Evolutionary conservation across 179 eudicot species (phyloP).

Genomic region (Gypsophila paniculata): DNA sequence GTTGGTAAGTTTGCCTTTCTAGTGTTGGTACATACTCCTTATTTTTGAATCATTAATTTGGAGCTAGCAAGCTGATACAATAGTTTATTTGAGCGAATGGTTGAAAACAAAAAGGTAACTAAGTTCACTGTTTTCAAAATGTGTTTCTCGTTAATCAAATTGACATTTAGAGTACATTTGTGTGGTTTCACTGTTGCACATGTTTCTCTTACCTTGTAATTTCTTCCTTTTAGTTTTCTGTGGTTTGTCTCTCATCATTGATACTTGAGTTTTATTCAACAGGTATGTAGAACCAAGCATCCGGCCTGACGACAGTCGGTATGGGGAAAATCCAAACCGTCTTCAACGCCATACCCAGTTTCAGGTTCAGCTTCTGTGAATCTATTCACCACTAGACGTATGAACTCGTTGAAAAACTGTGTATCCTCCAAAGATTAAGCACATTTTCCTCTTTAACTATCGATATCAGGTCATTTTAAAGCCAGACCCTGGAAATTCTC

Average conservation of each 20-base stretch:
- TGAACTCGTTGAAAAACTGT: neutral
- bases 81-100: no score
- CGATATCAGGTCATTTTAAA: slow-evolving; percentile 79
- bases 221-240: slow-evolving; percentile 7
- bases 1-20: neutral
- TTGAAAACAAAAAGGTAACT: neutral
- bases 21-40: neutral
- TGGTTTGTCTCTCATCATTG: slow-evolving; percentile 19
- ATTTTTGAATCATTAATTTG: neutral
- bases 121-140: no score
- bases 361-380: slow-evolving; percentile 54
- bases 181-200: neutral
- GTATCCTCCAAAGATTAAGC: neutral
- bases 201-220: slow-evolving; percentile 7
- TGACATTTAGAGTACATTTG: no score
- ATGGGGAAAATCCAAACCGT: slow-evolving; percentile 97
- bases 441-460: slow-evolving; percentile 18
- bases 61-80: no score
- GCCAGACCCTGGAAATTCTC: slow-evolving; percentile 99
- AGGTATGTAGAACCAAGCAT: slow-evolving; percentile 98
- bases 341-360: slow-evolving; percentile 99
- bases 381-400: slow-evolving; percentile 2
- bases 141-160: no score
- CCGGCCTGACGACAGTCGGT: slow-evolving; percentile 98
- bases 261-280: slow-evolving; percentile 27